These are phyloP conservation scores for Hamamelis virginiana DNA, from an alignment of 164 flowering plant species.

Conservation along the genomic window DNA sequence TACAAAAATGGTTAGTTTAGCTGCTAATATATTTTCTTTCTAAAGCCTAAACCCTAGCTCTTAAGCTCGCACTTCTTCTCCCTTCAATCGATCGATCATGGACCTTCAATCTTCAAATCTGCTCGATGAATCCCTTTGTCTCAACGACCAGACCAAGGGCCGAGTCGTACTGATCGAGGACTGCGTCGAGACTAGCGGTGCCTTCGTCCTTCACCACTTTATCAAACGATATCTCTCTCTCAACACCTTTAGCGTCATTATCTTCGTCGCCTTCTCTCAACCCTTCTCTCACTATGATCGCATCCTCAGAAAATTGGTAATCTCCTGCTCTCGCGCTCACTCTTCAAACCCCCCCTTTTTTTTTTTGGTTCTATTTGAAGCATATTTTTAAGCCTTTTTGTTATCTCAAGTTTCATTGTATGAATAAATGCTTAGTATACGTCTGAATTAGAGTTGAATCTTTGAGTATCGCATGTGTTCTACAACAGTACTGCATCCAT, in stretches of 20 bases:
- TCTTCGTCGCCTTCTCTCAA: conserved; percentile 75
- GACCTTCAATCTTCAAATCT: conserved; percentile 31
- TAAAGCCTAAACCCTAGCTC: background rate
- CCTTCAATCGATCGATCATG: conserved; percentile 3
- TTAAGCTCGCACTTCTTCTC: no score
- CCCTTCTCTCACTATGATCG: conserved; percentile 94
- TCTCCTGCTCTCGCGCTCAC: conserved; percentile 8
- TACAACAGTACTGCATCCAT: no score
- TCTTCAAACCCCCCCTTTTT: background rate
- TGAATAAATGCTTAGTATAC: background rate
- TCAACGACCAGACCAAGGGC: conserved; percentile 20
- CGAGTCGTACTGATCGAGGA: conserved; percentile 63
- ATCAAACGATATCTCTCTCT: conserved; percentile 60
- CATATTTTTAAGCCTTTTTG: background rate
- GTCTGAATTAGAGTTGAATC: background rate
- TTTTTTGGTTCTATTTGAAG: background rate
- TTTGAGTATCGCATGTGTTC: background rate
- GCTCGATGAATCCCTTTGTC: conserved; percentile 60
- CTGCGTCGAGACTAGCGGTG: conserved; percentile 80
- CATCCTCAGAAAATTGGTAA: conserved; percentile 75
- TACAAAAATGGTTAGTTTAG: no score
- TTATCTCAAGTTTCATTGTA: background rate
- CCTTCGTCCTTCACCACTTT: conserved; percentile 81
- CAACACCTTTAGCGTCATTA: conserved; percentile 28
- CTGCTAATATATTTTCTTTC: no score